Base-by-base conservation (phyloP, 768 basidiomycete species). In the Saitozyma sp. region DNA sequence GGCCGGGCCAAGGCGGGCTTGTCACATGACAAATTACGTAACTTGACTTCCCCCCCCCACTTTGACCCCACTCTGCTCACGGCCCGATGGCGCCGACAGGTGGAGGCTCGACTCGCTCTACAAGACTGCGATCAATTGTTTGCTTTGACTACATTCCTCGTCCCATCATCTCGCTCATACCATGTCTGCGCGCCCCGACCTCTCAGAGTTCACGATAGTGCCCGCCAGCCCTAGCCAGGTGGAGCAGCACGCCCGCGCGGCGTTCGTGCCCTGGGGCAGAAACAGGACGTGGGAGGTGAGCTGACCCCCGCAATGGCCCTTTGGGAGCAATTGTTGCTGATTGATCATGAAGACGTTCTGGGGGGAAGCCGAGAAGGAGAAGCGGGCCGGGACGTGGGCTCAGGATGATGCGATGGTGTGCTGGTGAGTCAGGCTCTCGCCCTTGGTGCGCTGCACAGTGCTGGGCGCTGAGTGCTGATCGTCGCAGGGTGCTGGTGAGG, bases 401-500 rank as follows among this genome's bases (percentile, higher is more conserved):
- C 7, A 48, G 3, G 57, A 63, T 50, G 56, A 53, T 5, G 51
- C 13, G 7, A 9, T 54, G 2, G 13, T 57, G 19, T 61, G 58
- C 7, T 71, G 70, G 68, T 66, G 49, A 59, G 54, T 61, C n/a
- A 8, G 3, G 16, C 4, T 8, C 13, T 49, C 0, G 16, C 3
- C 6, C 41, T 13, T 5, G 2, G 29, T 29, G 29, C 29, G 29
- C 29, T 29, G 29, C 29, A 29, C 29, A 29, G 29, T 29, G 29
- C 29, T 29, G 29, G 5, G 29, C 29, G 29, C 29, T 29, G 29
- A 29, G 29, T 29, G 29, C 29, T 29, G 29, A 29, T 29, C 29
- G 29, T 29, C 29, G 29, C 48, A 73, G 71, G 73, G 73, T 66
- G 3, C 56, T 75, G 1, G 73, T 75, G 6, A 59, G 48, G 20